Conservation (phyloP, 2,329 filamentous ascomycete genomes). For the Aspergillus nomiae region DNA sequence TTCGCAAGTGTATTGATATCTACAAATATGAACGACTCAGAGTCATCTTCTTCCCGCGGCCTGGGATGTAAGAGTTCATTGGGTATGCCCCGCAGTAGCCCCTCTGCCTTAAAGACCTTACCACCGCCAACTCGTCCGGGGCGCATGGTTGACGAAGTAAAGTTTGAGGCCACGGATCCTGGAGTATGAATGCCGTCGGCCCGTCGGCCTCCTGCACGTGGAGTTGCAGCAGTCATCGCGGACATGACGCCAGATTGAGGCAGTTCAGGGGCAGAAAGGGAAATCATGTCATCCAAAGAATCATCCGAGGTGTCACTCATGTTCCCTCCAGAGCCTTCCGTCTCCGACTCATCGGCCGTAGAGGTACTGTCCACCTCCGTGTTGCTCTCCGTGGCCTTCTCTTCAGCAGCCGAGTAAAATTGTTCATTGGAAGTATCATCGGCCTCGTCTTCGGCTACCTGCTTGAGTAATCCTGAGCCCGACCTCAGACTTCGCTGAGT, state of each 20-base stretch:
- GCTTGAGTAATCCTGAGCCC: conserved; percentile 59
- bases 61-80: conserved; percentile 82
- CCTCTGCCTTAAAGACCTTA: conserved; percentile 81
- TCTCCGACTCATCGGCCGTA: conserved; percentile 64
- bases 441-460: conserved; percentile 61
- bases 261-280: conserved; percentile 76
- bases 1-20: conserved; percentile 83
- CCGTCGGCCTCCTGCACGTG: conserved; percentile 70
- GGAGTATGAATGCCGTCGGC: conserved; percentile 78
- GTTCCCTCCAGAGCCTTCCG: conserved; percentile 47
- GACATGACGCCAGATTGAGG: conserved; percentile 78
- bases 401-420: conserved; percentile 90
- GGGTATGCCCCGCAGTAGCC: conserved; percentile 71
- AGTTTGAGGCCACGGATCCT: conserved; percentile 85
- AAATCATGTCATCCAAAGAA: conserved; percentile 91
- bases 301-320: conserved; percentile 87
- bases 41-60: conserved; percentile 80
- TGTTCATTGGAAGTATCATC: conserved; percentile 87
- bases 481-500: conserved; percentile 49
- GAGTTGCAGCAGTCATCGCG: conserved; percentile 77
- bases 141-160: conserved; percentile 79
- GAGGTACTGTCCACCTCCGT: conserved; percentile 57
- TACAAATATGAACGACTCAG: conserved; percentile 84
- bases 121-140: conserved; percentile 67
- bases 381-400: conserved; percentile 53